Evolutionary conservation across 1,139 yeast genomes (phyloP).

Genomic region (Suhomyces bribrorum): DNA sequence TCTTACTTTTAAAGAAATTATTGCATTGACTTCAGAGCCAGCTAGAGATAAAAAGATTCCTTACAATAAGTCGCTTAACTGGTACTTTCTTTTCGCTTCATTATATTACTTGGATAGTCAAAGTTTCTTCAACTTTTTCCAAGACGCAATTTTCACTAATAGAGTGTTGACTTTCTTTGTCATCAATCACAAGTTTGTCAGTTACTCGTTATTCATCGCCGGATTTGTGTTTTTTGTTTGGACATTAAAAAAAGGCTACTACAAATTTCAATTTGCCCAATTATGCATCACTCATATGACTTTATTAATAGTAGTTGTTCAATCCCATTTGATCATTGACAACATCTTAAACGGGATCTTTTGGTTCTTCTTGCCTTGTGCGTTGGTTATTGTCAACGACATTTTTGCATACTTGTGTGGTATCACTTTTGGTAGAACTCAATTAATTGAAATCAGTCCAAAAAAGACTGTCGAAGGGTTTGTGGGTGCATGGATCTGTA

Average conservation of each 20-base stretch:
- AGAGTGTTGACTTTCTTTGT: slow-evolving; percentile 44
- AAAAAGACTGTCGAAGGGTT: slow-evolving; percentile 98
- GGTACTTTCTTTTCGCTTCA: slow-evolving; percentile 83
- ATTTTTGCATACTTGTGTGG: slow-evolving; percentile 97
- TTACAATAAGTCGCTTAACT: slow-evolving; percentile 79
- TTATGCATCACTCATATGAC: slow-evolving; percentile 95
- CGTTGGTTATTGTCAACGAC: slow-evolving; percentile 90
- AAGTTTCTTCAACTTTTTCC: slow-evolving; percentile 65
- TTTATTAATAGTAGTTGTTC: slow-evolving; percentile 83
- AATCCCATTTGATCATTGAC: slow-evolving; percentile 88
- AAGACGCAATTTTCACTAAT: slow-evolving; percentile 45
- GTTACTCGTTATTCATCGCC: slow-evolving; percentile 79
- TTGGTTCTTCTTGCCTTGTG: slow-evolving; percentile 93
- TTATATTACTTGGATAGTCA: slow-evolving; percentile 89
- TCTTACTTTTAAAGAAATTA: slow-evolving; percentile 87
- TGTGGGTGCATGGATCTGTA: slow-evolving; percentile 96
- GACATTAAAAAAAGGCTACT: slow-evolving; percentile 84
- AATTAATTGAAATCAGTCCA: slow-evolving; percentile 89
- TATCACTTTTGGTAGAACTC: slow-evolving; percentile 92
- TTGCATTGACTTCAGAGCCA: slow-evolving; percentile 80
- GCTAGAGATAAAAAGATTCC: slow-evolving; percentile 84
- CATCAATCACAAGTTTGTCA: slow-evolving; percentile 79
- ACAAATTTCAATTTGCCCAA: slow-evolving; percentile 91
- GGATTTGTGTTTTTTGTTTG: slow-evolving; percentile 91
- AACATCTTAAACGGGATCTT: slow-evolving; percentile 88